Percentiles rank a stretch among this genome's conserved stretches.
Conservation (phyloP, 208 protist genomes). For the Strigomonas galati region DNA sequence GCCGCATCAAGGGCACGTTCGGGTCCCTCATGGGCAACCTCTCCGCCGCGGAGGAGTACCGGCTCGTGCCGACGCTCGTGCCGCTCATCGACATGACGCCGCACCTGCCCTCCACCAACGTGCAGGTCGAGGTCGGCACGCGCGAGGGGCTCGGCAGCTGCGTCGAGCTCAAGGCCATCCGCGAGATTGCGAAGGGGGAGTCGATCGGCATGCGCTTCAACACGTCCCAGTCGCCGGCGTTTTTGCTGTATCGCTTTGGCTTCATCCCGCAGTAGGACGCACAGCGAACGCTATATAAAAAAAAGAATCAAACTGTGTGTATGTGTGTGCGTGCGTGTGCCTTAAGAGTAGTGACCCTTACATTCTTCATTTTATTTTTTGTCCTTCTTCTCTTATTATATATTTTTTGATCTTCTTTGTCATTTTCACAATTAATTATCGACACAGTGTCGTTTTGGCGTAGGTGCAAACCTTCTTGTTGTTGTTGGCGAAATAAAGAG, state of each 20-base stretch:
- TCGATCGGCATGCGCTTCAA: slow-evolving; percentile 73
- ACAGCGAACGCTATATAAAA: neutral
- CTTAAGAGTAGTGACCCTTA: neutral
- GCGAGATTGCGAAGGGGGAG: slow-evolving; percentile 68
- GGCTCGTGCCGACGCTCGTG: slow-evolving; percentile 69
- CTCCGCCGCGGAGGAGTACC: slow-evolving; percentile 37
- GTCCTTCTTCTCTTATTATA: neutral
- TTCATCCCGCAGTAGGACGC: slow-evolving; percentile 56
- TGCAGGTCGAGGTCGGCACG: slow-evolving; percentile 59
- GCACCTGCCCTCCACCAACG: slow-evolving; percentile 67
- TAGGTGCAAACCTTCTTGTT: neutral
- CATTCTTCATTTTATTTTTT: slow-evolving; percentile 2
- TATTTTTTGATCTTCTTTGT: slow-evolving; percentile 1
- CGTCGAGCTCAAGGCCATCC: slow-evolving; percentile 62
- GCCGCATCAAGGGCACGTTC: slow-evolving; percentile 31
- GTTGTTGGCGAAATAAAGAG: neutral
- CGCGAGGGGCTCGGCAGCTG: slow-evolving; percentile 44
- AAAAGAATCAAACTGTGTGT: neutral
- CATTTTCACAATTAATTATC: neutral
- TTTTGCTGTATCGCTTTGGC: slow-evolving; percentile 77
- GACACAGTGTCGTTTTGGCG: neutral
- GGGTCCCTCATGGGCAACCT: slow-evolving; percentile 38
- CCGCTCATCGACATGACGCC: slow-evolving; percentile 69
- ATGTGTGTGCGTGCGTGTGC: slow-evolving; percentile 2
- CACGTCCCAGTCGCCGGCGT: slow-evolving; percentile 49